Evolutionary conservation across 2,329 filamentous ascomycete species (phyloP).

Genomic region (Colletotrichum sansevieriae): DNA sequence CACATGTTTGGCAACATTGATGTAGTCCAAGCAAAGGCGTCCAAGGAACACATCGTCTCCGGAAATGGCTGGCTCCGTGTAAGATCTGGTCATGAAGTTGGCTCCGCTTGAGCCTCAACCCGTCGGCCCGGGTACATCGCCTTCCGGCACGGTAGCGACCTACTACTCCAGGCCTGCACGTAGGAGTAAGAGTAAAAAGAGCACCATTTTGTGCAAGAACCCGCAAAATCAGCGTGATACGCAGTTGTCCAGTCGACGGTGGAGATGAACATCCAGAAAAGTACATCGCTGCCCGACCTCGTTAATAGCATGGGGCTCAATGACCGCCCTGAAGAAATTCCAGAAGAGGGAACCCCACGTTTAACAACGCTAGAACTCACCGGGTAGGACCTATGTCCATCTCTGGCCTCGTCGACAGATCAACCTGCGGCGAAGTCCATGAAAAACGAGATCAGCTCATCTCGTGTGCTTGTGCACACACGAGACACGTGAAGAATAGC

Average conservation of each 20-base stretch:
- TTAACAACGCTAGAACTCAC: conserved; percentile 18
- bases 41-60: no score
- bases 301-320: conserved; percentile 14
- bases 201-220: conserved; percentile 16
- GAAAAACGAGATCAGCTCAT: conserved; percentile 21
- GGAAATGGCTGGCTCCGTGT: no score
- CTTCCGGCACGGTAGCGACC: no score
- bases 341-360: conserved; percentile 28
- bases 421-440: neutral
- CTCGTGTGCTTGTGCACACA: neutral
- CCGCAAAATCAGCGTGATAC: neutral
- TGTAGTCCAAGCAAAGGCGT: no score
- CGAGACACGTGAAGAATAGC: conserved; percentile 11
- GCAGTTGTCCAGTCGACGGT: conserved; percentile 36
- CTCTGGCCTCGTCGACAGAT: conserved; percentile 12
- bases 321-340: conserved; percentile 22
- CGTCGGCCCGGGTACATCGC: no score
- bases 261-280: conserved; percentile 7
- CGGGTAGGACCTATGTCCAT: conserved; percentile 10
- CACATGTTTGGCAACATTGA: no score
- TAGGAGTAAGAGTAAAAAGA: neutral
- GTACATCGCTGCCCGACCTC: conserved; percentile 2
- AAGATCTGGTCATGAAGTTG: neutral
- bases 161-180: neutral
- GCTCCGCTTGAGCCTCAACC: conserved; percentile 6